Evolutionary conservation across 2,329 filamentous ascomycete species (phyloP).

Genomic region (Talaromyces sp.): DNA sequence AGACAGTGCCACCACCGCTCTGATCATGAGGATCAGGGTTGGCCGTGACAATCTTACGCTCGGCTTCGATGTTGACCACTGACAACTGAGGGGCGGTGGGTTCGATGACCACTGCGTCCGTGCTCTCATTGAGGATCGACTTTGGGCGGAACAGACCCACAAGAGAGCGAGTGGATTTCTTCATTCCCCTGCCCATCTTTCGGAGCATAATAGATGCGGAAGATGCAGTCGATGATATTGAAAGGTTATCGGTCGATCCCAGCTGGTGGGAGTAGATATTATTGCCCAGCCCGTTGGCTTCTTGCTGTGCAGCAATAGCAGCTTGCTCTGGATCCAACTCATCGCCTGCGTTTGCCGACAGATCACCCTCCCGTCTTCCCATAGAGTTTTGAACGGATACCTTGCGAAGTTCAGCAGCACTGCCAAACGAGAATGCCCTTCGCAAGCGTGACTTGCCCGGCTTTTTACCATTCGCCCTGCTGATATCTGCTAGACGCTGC

Average conservation of each 20-base stretch:
- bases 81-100: constrained; percentile 81
- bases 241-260: constrained; percentile 87
- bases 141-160: constrained; percentile 95
- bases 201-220: constrained; percentile 60
- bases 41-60: constrained; percentile 78
- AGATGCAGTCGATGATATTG: constrained; percentile 48
- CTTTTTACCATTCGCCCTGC: constrained; percentile 70
- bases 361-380: constrained; percentile 54
- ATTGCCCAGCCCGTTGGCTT: constrained; percentile 84
- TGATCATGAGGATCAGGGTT: constrained; percentile 63
- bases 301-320: constrained; percentile 86
- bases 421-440: constrained; percentile 94
- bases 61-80: constrained; percentile 93
- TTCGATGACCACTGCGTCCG: constrained; percentile 63
- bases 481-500: constrained; percentile 81
- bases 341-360: constrained; percentile 58
- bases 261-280: constrained; percentile 80
- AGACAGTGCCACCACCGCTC: constrained; percentile 69
- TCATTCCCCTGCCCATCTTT: constrained; percentile 99
- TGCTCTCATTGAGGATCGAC: constrained; percentile 74
- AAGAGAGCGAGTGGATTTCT: constrained; percentile 84
- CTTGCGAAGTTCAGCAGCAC: constrained; percentile 82
- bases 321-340: constrained; percentile 83
- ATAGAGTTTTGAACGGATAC: constrained; percentile 63
- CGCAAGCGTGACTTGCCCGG: constrained; percentile 84